A percentile compares a stretch with the other conserved stretches of the same genome.
Evolutionary conservation across 2,329 filamentous ascomycete species (phyloP).

Genomic region (Boeremia lycopersici): DNA sequence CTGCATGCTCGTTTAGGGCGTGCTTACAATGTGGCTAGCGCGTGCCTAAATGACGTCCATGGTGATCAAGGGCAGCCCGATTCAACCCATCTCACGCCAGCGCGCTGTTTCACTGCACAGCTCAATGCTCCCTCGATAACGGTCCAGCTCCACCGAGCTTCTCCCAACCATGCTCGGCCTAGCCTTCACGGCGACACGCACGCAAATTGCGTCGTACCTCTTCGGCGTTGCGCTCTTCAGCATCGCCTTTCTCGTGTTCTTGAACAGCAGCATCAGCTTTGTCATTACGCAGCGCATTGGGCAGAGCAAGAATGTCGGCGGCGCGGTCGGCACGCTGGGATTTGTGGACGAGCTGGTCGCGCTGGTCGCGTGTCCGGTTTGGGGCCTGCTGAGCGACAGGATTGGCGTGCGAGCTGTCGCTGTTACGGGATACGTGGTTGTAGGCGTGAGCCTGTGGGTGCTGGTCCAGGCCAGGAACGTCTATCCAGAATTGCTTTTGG

Average conservation of each 20-base stretch:
- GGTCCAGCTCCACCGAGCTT: slow-evolving; percentile 31
- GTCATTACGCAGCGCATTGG: slow-evolving; percentile 84
- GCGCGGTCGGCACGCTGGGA: slow-evolving; percentile 82
- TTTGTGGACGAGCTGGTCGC: slow-evolving; percentile 86
- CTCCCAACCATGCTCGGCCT: slow-evolving; percentile 43
- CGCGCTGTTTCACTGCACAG: not conserved
- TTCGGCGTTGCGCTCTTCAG: slow-evolving; percentile 83
- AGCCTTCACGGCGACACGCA: slow-evolving; percentile 61
- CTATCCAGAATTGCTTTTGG: slow-evolving; percentile 86
- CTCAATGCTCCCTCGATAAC: slow-evolving; percentile 19
- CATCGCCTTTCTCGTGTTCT: slow-evolving; percentile 87
- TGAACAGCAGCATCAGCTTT: slow-evolving; percentile 84
- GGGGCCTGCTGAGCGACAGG: slow-evolving; percentile 79
- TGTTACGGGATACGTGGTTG: slow-evolving; percentile 79
- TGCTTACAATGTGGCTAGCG: slow-evolving; percentile 12
- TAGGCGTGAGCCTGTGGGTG: slow-evolving; percentile 75
- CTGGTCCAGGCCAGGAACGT: slow-evolving; percentile 87
- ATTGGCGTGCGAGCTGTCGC: slow-evolving; percentile 69
- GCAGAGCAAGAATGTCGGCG: slow-evolving; percentile 73
- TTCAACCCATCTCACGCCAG: slow-evolving; percentile 7
- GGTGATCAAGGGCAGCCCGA: slow-evolving; percentile 12
- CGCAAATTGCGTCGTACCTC: slow-evolving; percentile 72
- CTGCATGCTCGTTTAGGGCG: slow-evolving; percentile 6
- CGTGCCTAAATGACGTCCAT: slow-evolving; percentile 15
- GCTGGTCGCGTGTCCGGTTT: slow-evolving; percentile 77